phyloP scores from a whole-genome alignment of 1,284 basidiomycete species.

The Phenoliferia sp. region DNA sequence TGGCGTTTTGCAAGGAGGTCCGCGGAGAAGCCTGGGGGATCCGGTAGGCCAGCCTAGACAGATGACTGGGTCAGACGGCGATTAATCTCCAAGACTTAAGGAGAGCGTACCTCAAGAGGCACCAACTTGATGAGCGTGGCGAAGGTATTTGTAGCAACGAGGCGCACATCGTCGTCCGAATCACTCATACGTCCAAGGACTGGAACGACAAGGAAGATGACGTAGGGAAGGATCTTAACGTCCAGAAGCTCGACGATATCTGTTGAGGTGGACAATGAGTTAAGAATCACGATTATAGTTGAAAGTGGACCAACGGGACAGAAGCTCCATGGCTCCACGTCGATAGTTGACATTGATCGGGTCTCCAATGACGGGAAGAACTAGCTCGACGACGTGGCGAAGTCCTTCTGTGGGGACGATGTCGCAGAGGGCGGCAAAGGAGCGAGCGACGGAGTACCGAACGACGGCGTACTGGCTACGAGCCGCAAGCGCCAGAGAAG shows the following conservation, averaged over 20 bases:
- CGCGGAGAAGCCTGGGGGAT: conserved; percentile 85
- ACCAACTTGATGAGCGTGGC: conserved; percentile 99
- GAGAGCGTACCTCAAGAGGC: conserved; percentile 71
- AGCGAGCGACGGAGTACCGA: conserved; percentile 77
- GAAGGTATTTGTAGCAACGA: conserved; percentile 93
- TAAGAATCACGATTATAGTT: too few relatives aligned
- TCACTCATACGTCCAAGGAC: conserved; percentile 98
- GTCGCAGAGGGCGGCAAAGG: conserved; percentile 80
- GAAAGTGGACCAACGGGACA: conserved; percentile 61
- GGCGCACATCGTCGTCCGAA: conserved; percentile 79
- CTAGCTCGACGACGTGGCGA: conserved; percentile 76
- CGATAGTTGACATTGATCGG: conserved; percentile 69
- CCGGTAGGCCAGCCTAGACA: conserved; percentile 79
- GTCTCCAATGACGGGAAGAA: conserved; percentile 83
- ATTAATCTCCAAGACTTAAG: neutral
- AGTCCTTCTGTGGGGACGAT: conserved; percentile 81
- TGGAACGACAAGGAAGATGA: conserved; percentile 95
- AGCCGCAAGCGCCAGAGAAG: conserved; percentile 67
- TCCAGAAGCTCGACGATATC: conserved; percentile 89
- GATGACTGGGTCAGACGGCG: neutral
- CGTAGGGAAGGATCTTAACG: conserved; percentile 91
- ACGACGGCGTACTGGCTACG: conserved; percentile 84
- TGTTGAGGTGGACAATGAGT: conserved; percentile 40
- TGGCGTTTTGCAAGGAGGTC: conserved; percentile 84
- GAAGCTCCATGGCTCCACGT: conserved; percentile 83